Base-by-base conservation (phyloP, 2,329 filamentous ascomycete genomes). In the Monilinia polystroma region DNA sequence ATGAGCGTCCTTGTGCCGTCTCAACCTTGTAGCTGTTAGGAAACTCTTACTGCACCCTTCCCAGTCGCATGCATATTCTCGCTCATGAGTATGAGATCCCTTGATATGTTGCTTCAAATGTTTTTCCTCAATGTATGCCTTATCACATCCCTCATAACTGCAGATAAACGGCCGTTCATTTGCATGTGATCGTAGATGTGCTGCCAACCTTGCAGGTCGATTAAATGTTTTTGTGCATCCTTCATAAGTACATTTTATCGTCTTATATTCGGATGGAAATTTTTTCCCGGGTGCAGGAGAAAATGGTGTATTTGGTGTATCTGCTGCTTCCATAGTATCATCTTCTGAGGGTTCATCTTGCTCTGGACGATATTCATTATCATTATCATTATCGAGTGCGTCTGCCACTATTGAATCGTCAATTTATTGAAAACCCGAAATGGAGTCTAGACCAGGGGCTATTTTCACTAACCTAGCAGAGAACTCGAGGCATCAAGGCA, bases 41-140 rank as follows among this genome's bases (percentile, higher is more conserved):
- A 97, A 97, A 45, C 84, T 87, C 81, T 94, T 95, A 62, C 82
- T 87, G 75, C 94, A 97, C 7, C 83, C 87, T 18, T 86, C 82
- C 73, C 87, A 87, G n/a, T 84, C 81, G 79, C 93, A 97, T 35
- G 84, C 77, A 76, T 92, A 89, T 57, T 87, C 84, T 67, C 89
- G 84, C 70, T 92, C 84, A 65, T 87, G 82, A 26, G 85, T 89
- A 76, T 97, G 94, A 14, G 89, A 88, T 66, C 90, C 90, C 76
- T 93, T 93, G 75, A 96, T 79, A 76, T 98, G 94, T 71, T 93
- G 89, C 68, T 90, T 88, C 23, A 97, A 82, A 78, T 97, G 93
- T 73, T 94, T 94, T 71, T 92, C 87, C 69, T 95, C 91, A 18
- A 92, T 85, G 76, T 96, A 98, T 53, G 88, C 85, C 80, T 97